Base-by-base conservation (phyloP, 805 yeast species). In the Saturnispora zaruensis region DNA sequence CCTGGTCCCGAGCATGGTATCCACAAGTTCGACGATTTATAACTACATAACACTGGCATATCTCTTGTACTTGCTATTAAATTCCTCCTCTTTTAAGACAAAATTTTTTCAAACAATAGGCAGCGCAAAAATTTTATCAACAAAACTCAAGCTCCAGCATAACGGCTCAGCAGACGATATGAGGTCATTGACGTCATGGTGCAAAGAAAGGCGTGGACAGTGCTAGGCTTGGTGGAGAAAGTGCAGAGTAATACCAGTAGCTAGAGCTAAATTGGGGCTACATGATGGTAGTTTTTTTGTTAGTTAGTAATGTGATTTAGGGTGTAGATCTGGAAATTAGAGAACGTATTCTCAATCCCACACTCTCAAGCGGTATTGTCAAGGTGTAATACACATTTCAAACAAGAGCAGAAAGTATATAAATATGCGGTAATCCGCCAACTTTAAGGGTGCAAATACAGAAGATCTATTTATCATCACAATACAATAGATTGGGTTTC, bases 1-100 rank as follows among this genome's bases (percentile, higher is more conserved):
- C 80, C 74, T 43, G 71, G 71, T 30, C 79, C 76, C 48, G 82
- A 77, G 50, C 86, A 81, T 55, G 87, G 87, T 0, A 82, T 83
- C 47, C 69, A 75, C 40, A 77, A 68, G 56, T 84, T 84, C 58
- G 88, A 81, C 7, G 89, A 74, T 51, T 30, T 54, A 41, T 53
- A 51, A 30, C 5, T 18, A 9, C 6, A 33, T 33, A n/a, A 18
- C 37, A 33, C 20, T 36, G 11, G 23, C 40, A 3, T 36, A 9
- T 16, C 40, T 16, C 6, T 7, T 16, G 7, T 18, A 4, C 21
- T 3, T 18, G 20, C 23, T 36, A 33, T 33, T 14, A n/a, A 28
- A 28, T 28, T 28, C n/a, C 16, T 20, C 41, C 40, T 41, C 11
- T 25, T 16, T 16, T 44, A 6, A 18, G 11, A 11, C 13, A 28